These are phyloP conservation scores for Raddia guianensis DNA, from an alignment of 176 grass and related monocot species.

Conservation along the genomic window DNA sequence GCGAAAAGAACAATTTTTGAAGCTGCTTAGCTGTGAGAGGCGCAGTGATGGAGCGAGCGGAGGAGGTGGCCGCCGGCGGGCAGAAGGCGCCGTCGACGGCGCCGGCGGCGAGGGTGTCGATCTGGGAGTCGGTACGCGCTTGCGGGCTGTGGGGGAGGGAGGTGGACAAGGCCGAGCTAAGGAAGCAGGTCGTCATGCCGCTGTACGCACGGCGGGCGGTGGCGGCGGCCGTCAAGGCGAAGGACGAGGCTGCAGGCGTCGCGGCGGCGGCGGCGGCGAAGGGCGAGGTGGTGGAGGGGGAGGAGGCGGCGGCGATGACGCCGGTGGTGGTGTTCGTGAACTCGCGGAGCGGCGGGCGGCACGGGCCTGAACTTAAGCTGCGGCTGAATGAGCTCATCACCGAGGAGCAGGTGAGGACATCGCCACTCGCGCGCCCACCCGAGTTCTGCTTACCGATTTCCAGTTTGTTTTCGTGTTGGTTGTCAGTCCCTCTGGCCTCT, in stretches of 20 bases:
- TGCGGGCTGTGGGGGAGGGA: conserved; percentile 69
- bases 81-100: conserved; percentile 33
- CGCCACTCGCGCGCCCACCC: conserved; percentile 4
- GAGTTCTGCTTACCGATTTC: background rate
- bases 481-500: background rate
- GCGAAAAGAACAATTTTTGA: background rate
- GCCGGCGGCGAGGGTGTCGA: conserved; percentile 69
- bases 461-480: background rate
- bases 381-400: conserved; percentile 83
- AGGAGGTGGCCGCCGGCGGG: conserved; percentile 1
- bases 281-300: background rate
- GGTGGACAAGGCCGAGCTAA: conserved; percentile 78
- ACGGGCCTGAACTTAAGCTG: conserved; percentile 80
- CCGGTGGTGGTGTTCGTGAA: conserved; percentile 92
- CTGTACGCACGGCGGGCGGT: conserved; percentile 67
- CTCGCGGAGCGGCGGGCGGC: conserved; percentile 80
- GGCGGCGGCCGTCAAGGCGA: conserved; percentile 42
- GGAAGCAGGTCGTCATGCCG: conserved; percentile 74
- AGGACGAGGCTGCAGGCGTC: conserved; percentile 52
- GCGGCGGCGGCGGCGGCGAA: conserved; percentile 13
- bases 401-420: conserved; percentile 84
- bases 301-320: conserved; percentile 35
- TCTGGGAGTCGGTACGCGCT: conserved; percentile 81
- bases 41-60: conserved; percentile 55
- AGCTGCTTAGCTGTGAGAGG: conserved; percentile 34